These are phyloP conservation scores for Tricladium varicosporioides DNA, from an alignment of 2,329 filamentous ascomycete species.

Conservation along the genomic window DNA sequence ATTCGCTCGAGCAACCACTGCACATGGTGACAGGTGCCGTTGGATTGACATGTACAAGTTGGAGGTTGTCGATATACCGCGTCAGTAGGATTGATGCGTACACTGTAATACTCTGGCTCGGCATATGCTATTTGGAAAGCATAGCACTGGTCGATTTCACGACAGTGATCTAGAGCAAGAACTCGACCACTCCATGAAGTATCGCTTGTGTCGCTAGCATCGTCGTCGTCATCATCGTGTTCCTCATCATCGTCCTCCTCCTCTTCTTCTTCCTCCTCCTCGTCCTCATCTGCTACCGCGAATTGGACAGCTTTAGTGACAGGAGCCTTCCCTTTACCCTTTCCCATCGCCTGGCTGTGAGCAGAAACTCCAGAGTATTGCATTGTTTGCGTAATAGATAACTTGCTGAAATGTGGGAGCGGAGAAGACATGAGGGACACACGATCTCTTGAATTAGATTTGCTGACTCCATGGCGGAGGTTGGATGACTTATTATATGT, in stretches of 20 bases:
- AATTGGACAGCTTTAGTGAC: conserved; percentile 10
- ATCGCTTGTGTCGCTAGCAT: conserved; percentile 1
- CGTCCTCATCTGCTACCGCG: conserved; percentile 1
- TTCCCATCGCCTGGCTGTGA: conserved; percentile 11
- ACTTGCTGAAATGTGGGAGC: conserved; percentile 30
- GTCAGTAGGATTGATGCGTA: conserved; percentile 24
- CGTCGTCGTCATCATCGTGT: conserved; percentile 12
- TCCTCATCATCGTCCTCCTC: conserved; percentile 12
- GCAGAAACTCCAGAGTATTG: conserved; percentile 20
- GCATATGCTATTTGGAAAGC: conserved; percentile 32
- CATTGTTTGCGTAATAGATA: conserved; percentile 30
- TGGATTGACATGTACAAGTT: conserved; percentile 23
- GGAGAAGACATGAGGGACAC: conserved; percentile 32
- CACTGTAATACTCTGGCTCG: conserved; percentile 22
- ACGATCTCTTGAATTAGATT: conserved; percentile 8
- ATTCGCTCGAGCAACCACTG: conserved; percentile 27
- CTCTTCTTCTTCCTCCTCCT: conserved; percentile 13
- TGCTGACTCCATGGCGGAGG: conserved; percentile 20
- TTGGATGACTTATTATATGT: conserved; percentile 25
- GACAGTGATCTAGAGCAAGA: conserved; percentile 28
- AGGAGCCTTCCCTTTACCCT: conserved; percentile 22
- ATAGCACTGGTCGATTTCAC: conserved; percentile 22
- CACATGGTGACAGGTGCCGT: conserved; percentile 23
- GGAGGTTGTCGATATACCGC: conserved; percentile 8
- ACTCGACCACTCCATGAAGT: conserved; percentile 1